Evolutionary conservation across 1,284 basidiomycete species (phyloP).

Genomic region (Mycena sp.): DNA sequence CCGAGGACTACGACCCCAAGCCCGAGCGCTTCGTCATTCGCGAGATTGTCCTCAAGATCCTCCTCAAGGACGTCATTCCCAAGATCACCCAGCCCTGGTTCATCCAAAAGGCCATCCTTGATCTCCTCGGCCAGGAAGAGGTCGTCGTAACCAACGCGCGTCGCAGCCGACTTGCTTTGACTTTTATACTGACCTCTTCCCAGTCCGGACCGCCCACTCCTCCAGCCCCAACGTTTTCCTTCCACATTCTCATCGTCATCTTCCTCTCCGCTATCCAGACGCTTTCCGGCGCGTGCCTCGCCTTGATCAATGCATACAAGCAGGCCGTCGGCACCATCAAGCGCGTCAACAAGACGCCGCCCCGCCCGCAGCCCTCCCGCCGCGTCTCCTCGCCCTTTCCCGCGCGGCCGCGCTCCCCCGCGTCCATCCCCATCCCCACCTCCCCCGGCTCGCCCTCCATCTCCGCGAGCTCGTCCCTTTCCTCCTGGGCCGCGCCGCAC

Average conservation of each 20-base stretch:
- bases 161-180: not conserved
- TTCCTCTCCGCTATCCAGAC: conserved; percentile 78
- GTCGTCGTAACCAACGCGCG: conserved; percentile 49
- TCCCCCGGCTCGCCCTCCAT: conserved; percentile 30
- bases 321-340: conserved; percentile 70
- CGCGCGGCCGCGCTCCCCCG: conserved; percentile 17
- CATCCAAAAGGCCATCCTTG: conserved; percentile 71
- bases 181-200: not conserved
- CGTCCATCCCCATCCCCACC: conserved; percentile 30
- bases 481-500: conserved; percentile 28
- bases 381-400: conserved; percentile 18
- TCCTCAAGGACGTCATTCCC: conserved; percentile 72
- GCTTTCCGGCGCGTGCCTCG: conserved; percentile 72
- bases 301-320: conserved; percentile 74
- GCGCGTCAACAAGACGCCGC: conserved; percentile 64
- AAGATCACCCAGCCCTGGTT: conserved; percentile 86
- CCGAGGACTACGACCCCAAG: conserved; percentile 74
- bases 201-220: conserved; percentile 23
- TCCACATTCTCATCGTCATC: conserved; percentile 70
- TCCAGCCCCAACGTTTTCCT: conserved; percentile 51
- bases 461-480: conserved; percentile 29
- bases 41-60: conserved; percentile 78
- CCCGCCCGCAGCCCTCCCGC: conserved; percentile 25
- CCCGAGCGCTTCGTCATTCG: conserved; percentile 79
- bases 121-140: conserved; percentile 59